Evolutionary conservation across 2,329 filamentous ascomycete species (phyloP), one percentile per base, ranked within the genome.

Genomic region (Xylariomycetidae sp.): DNA sequence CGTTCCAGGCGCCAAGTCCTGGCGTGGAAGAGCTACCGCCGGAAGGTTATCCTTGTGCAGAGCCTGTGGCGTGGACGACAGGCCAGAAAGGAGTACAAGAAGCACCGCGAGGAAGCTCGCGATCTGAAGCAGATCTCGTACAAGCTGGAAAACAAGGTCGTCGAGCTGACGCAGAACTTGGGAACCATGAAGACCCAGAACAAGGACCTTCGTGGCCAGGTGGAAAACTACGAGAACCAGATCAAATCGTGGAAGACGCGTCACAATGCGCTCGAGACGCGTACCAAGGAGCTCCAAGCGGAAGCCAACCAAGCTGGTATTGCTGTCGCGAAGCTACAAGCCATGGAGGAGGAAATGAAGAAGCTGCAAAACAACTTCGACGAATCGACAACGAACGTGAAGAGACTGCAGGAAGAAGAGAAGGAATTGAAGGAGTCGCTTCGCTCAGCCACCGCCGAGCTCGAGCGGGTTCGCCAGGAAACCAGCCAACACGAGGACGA

Each of bases 61-160:
- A 95, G 81, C 60, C 62, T 96, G 56, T 96, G 87, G 87, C 82
- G 92, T 58, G 90, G 89, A 57, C 89, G 77, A 61, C 57, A 63
- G 43, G 90, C 92, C 35, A 79, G 92, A 46, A 77, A 73, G 47
- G 80, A 77, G 30, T 98, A 98, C 72, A 96, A 95, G 76, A 79
- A 70, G 49, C 67, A 94, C 41, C 86, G 92, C 48, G 89, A 95
- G 63, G 92, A 98, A 64, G 92, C 92, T 46, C 85, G 92, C 56
- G 93, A 98, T 68, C 76, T 98, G 59, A 96, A 96, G 72, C 90
- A 96, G 63, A 98, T 98, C 49, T 96, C 92, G 3, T 98, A 98
- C 72, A 96, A 95, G 70, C 70, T 98, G 51, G 92, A 98, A 63
- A 96, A 98, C 74, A 98, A 98, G 78, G 92, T 98, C 43, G 87